phyloP scores from a whole-genome alignment of 306 rosid species.

The Lithocarpus polystachyus region DNA sequence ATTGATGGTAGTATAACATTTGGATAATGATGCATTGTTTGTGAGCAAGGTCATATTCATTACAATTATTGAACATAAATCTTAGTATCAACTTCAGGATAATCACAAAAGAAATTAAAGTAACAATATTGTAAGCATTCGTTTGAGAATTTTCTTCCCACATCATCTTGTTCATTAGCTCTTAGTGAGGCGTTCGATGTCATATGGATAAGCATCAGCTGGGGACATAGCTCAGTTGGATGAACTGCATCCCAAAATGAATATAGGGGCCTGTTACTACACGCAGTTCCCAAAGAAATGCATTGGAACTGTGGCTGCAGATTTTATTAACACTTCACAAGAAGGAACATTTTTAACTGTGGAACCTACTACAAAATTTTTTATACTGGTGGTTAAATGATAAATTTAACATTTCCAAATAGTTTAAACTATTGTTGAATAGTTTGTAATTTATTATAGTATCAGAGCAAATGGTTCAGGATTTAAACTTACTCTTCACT shows the following conservation, averaged over 20 bases:
- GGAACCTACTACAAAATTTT: not conserved
- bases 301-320: not conserved
- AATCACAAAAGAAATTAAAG: not conserved
- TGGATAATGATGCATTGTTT: no score
- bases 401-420: not conserved
- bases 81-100: no score
- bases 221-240: not conserved
- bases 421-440: not conserved
- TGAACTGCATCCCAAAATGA: not conserved
- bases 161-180: not conserved
- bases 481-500: no score
- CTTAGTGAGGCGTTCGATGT: not conserved
- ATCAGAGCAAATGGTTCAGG: no score
- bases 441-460: no score
- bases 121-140: no score
- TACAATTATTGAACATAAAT: no score
- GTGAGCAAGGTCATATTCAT: no score
- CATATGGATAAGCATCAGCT: conserved; percentile 3
- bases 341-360: not conserved
- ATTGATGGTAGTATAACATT: no score
- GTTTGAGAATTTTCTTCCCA: no score
- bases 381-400: not conserved
- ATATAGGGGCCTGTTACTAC: not conserved
- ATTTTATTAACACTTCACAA: not conserved
- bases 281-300: not conserved